Evolutionary conservation across 1,139 yeast genomes (phyloP), one percentile per base, ranked within the genome.

Genomic region (Candida mesenterica): DNA sequence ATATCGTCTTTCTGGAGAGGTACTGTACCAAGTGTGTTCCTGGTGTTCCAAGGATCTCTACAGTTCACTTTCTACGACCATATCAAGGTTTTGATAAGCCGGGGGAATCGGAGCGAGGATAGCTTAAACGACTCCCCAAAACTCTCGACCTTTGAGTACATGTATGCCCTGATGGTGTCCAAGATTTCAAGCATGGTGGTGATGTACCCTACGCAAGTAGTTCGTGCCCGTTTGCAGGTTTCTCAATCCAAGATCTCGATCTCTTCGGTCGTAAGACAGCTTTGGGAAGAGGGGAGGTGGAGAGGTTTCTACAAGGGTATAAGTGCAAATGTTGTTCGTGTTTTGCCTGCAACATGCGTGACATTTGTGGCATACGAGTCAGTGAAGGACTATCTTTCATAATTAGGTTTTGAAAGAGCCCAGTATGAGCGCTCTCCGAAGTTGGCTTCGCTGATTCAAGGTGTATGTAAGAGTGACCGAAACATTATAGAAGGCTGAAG

Each of bases 21-120:
- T 0, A 66, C 89, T 4, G 50, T 80, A 1, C 97, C 98, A 0
- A 79, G 95, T 5, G 53, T 90, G 38, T 68, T 90, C 37, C 90
- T 87, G 44, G 95, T 92, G 1, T 73, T 84, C 15, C 97, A 92
- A 55, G 95, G 95, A 5, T 88, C 96, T 7, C 61, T 92, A 12
- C 96, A 94, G 51, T 82, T 92, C 53, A 77, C 95, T 13, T 62
- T 88, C 17, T 92, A 92, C 54, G 97, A 90, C 50, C 76, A 85
- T 16, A 51, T 86, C 36, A 88, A 86, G 57, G 52, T 53, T 19
- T 47, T 50, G 40, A 47, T 59, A 20, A 26, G 20, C 24, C 27
- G 24, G n/a, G 30, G 31, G 26, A 9, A 26, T 7, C 9, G 5
- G 14, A 19, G 22, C 9, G 26, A 24, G 26, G n/a, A 10, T 13